Evolutionary conservation across 352 stramenopile species (phyloP), one percentile per base, ranked within the genome.

Genomic region (Phytophthora agathidicida): DNA sequence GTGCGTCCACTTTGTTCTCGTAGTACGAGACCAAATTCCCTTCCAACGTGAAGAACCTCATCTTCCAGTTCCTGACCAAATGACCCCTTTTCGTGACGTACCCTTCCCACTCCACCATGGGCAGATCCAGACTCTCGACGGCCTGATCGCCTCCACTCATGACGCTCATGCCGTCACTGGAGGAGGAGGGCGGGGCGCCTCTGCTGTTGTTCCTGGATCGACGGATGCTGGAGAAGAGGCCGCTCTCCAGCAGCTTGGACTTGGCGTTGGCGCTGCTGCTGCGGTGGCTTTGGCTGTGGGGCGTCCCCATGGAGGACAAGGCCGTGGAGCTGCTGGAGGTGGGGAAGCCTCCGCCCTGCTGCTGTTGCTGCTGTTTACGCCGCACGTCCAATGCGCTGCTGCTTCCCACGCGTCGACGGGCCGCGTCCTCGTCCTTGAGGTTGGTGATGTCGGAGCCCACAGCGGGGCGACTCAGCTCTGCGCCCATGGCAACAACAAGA

Each of bases 71-170:
- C 41, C 86, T 80, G 53, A 96, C 85, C 30, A 96, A 66, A 47
- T 96, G 85, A 0, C 87, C 86, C 28, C 86, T 75, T 66, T 96
- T 96, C n/a, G 83, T 93, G n/a, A 94, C 87, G 57, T 94, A 96
- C 31, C 87, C 87, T 68, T 96, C 87, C 87, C 87, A 96, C 58
- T 96, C 87, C 24, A 93, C 82, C 19, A 91, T 92, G 17, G 86
- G 87, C 43, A 96, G 65, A 51, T 96, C 87, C 8, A 96, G 67
- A 52, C 81, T 91, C 68, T 96, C 87, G 16, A 96, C 74, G 0
- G 33, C 44, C 19, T 86, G 72, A 41, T 93, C 83, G 9, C 86
- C 78, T 22, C 62, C 67, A 14, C 23, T 64, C 16, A 39, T 27
- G 30, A 39, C 28, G 41, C 43, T 58, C 30, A 66, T 55, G 19